Evolutionary conservation across 306 rosid species (phyloP).

Genomic region (Cucurbita maxima): DNA sequence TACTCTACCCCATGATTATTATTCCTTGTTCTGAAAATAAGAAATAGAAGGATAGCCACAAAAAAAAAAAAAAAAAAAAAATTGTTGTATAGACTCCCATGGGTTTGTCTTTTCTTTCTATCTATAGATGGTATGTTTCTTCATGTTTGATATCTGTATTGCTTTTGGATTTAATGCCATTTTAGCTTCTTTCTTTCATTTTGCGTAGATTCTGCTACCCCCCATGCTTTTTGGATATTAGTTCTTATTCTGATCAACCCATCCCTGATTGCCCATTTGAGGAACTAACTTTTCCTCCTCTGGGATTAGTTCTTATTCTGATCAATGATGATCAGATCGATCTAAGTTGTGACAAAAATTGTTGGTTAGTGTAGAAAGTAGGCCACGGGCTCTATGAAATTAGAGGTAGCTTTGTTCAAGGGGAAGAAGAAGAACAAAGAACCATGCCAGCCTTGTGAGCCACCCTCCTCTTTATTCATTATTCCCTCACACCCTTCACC

Average conservation of each 20-base stretch:
- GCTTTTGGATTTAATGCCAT: background rate
- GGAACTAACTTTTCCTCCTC: background rate
- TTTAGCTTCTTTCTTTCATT: background rate
- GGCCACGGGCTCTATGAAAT: background rate
- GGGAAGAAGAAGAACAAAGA: background rate
- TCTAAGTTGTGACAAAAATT: too few relatives aligned
- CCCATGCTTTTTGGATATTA: conserved; percentile 2
- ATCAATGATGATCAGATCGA: too few relatives aligned
- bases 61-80: too few relatives aligned
- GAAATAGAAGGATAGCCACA: conserved; percentile 9
- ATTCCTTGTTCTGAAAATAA: conserved; percentile 28
- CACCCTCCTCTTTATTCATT: background rate
- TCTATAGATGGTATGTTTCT: background rate
- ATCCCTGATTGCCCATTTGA: background rate
- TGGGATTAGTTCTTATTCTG: too few relatives aligned
- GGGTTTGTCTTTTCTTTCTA: background rate
- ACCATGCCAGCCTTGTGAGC: background rate
- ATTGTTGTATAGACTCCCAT: background rate
- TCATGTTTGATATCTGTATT: background rate
- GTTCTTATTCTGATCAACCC: background rate
- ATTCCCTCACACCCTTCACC: background rate
- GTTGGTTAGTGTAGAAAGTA: background rate
- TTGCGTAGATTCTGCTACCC: background rate
- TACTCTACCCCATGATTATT: conserved; percentile 8
- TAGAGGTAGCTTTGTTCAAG: background rate